A percentile compares a stretch with the other conserved stretches of the same genome.
Conservation (phyloP, 1,284 basidiomycete genomes). For the Sanghuangporus baumii region DNA sequence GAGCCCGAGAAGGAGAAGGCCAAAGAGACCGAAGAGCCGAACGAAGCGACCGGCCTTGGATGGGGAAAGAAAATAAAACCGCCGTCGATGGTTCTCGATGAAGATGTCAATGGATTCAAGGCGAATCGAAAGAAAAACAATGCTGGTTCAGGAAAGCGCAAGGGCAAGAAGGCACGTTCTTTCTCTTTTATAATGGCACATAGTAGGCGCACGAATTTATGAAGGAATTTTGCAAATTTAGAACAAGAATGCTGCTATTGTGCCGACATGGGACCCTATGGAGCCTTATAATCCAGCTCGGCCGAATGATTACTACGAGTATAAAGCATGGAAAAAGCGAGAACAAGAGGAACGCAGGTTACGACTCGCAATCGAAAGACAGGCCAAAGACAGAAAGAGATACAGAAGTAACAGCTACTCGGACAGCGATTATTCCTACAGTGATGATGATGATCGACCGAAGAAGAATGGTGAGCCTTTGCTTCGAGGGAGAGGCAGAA, state of each 20-base stretch:
- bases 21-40: constrained; percentile 1
- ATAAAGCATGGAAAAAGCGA: constrained; percentile 69
- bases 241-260: constrained; percentile 53
- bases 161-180: constrained; percentile 55
- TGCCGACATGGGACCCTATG: constrained; percentile 64
- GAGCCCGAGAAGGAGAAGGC: constrained; percentile 19
- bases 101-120: constrained; percentile 82
- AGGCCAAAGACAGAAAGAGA: constrained; percentile 54
- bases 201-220: neutral
- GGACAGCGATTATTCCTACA: constrained; percentile 47
- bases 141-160: constrained; percentile 42
- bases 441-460: constrained; percentile 62
- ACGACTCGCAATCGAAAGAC: constrained; percentile 52
- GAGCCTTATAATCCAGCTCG: constrained; percentile 76
- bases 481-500: neutral
- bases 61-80: constrained; percentile 86
- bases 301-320: constrained; percentile 85
- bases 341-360: constrained; percentile 67
- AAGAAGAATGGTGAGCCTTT: constrained; percentile 56
- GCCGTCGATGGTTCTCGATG: constrained; percentile 82
- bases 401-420: constrained; percentile 55
- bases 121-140: constrained; percentile 43
- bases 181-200: neutral
- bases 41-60: constrained; percentile 32
- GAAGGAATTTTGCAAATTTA: constrained; percentile 26